Percentiles rank a stretch among this genome's conserved stretches.
Conservation (phyloP, 768 basidiomycete genomes). For the Mycena galericulata region DNA sequence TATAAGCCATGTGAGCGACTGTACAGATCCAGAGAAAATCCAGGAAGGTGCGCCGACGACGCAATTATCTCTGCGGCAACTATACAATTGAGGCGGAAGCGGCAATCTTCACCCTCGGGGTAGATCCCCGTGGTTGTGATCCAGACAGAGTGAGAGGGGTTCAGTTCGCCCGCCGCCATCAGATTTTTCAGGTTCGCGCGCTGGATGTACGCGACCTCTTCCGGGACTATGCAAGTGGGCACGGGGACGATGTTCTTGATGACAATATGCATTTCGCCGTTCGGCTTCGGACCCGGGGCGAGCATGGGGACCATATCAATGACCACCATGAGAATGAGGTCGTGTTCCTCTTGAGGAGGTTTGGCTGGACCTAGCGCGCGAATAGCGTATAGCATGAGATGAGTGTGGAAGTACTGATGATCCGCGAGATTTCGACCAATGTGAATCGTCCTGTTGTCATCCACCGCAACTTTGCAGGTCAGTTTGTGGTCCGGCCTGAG, state of each 20-base stretch:
- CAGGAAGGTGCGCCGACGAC: not conserved
- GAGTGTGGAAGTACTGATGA: not conserved
- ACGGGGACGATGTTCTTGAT: not conserved
- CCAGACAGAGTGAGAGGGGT: not conserved
- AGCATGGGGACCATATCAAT: not conserved
- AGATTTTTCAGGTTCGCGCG: not conserved
- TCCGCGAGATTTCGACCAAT: not conserved
- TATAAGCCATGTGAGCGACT: not conserved
- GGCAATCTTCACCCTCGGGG: not conserved
- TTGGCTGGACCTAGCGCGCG: not conserved
- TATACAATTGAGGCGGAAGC: not conserved
- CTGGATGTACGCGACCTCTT: not conserved
- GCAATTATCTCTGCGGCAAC: not conserved
- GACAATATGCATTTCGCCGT: not conserved
- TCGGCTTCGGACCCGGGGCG: not conserved
- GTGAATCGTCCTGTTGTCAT: not conserved
- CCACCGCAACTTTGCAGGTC: not conserved
- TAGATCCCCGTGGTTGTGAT: not conserved
- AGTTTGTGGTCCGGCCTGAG: not conserved
- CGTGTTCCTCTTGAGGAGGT: not conserved
- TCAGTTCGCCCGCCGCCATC: not conserved
- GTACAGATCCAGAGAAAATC: not conserved
- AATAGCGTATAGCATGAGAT: not conserved
- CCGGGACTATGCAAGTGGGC: not conserved
- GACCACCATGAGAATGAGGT: not conserved